Evolutionary conservation across 129 eudicot genomes (phyloP).

Genomic region (Deinandra increscens): DNA sequence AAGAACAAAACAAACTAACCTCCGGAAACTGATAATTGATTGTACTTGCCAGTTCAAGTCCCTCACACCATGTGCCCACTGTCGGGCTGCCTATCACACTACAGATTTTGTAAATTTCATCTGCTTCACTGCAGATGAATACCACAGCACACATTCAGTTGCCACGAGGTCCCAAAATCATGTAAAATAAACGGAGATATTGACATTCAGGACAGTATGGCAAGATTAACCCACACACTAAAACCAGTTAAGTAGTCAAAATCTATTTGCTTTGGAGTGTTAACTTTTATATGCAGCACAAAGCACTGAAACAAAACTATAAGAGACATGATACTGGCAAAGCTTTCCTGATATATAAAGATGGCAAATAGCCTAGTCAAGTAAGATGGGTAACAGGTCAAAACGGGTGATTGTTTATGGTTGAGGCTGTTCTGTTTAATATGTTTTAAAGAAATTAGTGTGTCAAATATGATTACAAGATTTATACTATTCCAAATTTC

Average conservation of each 20-base stretch:
- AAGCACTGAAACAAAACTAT: background rate
- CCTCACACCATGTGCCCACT: conserved; percentile 53
- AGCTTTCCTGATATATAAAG: background rate
- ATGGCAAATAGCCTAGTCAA: background rate
- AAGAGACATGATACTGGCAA: background rate
- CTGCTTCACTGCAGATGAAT: conserved; percentile 61
- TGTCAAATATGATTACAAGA: background rate
- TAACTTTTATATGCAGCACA: background rate
- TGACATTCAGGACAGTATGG: background rate
- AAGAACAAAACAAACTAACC: conserved; percentile 37
- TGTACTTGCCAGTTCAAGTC: conserved; percentile 59
- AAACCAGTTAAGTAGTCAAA: background rate
- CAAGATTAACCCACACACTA: conserved; percentile 6
- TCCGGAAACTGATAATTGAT: conserved; percentile 77
- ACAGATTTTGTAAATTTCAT: conserved; percentile 83
- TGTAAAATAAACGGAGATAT: background rate
- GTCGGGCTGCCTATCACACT: conserved; percentile 76
- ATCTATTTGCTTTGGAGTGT: conserved; percentile 14
- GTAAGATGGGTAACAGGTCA: no score
- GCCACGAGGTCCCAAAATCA: background rate
- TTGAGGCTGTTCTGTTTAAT: background rate
- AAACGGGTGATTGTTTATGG: background rate
- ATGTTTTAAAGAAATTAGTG: background rate
- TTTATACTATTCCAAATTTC: background rate
- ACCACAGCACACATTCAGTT: conserved; percentile 15